Conservation (phyloP, 2,329 filamentous ascomycete genomes). For the Sarocladium brachiariae region DNA sequence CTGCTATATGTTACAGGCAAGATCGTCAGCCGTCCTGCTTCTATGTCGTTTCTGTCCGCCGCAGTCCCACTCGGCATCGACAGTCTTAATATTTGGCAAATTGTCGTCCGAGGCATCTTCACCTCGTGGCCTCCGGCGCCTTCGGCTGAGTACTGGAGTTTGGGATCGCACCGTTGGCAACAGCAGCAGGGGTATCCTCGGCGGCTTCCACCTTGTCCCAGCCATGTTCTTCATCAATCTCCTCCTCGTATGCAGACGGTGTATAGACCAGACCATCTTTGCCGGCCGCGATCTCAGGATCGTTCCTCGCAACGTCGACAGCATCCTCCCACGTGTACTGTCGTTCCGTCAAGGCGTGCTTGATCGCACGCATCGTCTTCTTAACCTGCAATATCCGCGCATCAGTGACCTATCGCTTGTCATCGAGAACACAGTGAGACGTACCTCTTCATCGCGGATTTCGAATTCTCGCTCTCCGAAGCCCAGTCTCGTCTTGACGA, state of each 20-base stretch:
- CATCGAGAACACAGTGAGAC: constrained; percentile 21
- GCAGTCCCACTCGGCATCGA: neutral
- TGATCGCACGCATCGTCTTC: constrained; percentile 74
- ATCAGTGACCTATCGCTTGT: neutral
- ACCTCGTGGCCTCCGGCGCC: neutral
- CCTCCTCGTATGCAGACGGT: constrained; percentile 34
- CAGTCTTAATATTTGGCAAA: too few relatives aligned
- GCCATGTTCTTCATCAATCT: constrained; percentile 17
- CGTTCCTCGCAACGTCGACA: constrained; percentile 53
- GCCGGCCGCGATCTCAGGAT: constrained; percentile 49
- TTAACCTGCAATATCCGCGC: constrained; percentile 52
- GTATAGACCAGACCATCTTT: constrained; percentile 32
- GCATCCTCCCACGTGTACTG: constrained; percentile 85
- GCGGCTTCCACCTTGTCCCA: constrained; percentile 18
- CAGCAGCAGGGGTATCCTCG: constrained; percentile 10
- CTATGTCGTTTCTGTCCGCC: neutral
- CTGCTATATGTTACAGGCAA: constrained; percentile 8
- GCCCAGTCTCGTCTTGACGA: constrained; percentile 58
- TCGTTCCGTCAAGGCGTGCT: constrained; percentile 78
- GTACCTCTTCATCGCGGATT: constrained; percentile 59
- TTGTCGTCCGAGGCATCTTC: neutral
- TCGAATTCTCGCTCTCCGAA: constrained; percentile 66
- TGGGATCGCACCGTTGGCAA: neutral
- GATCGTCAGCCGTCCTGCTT: constrained; percentile 1
- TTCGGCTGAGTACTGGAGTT: neutral